phyloP scores from a whole-genome alignment of 805 yeast genomes.

The Lipomyces spencermartinsiae region DNA sequence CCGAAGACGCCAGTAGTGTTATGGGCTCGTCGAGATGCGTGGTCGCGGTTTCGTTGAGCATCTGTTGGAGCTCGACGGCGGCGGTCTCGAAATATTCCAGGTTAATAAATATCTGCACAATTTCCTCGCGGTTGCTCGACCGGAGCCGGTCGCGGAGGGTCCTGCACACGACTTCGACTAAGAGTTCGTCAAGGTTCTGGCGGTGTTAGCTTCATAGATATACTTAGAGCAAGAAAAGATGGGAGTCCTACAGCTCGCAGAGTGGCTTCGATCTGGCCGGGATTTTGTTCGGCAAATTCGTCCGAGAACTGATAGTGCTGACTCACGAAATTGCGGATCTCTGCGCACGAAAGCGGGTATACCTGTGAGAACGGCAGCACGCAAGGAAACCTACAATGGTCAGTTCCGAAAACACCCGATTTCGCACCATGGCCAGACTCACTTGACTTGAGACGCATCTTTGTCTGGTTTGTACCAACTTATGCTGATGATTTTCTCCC shows the following conservation, averaged over 20 bases:
- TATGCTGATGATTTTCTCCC: conserved; percentile 65
- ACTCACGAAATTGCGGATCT: conserved; percentile 67
- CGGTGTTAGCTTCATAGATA: not conserved
- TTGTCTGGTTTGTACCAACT: conserved; percentile 69
- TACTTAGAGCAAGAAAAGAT: not conserved
- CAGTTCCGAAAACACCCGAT: not conserved
- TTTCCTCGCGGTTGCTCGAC: conserved; percentile 82
- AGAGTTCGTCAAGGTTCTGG: conserved; percentile 67
- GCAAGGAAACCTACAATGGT: conserved; percentile 54
- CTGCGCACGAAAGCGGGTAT: conserved; percentile 84
- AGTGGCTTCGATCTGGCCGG: conserved; percentile 62
- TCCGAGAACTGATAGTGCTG: conserved; percentile 69
- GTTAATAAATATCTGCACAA: conserved; percentile 87
- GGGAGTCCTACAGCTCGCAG: conserved; percentile 50
- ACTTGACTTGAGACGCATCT: conserved; percentile 22
- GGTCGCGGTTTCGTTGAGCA: conserved; percentile 49
- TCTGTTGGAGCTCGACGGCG: conserved; percentile 63
- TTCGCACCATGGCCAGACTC: not conserved
- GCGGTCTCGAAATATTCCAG: conserved; percentile 84
- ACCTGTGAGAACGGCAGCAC: conserved; percentile 87
- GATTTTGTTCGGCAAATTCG: conserved; percentile 67
- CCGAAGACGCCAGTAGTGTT: conserved; percentile 22
- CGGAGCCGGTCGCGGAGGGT: conserved; percentile 66
- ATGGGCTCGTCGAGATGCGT: conserved; percentile 30
- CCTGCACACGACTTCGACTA: conserved; percentile 68